Base-by-base conservation (phyloP, 1,284 basidiomycete genomes). In the Bondarzewia mesenterica region DNA sequence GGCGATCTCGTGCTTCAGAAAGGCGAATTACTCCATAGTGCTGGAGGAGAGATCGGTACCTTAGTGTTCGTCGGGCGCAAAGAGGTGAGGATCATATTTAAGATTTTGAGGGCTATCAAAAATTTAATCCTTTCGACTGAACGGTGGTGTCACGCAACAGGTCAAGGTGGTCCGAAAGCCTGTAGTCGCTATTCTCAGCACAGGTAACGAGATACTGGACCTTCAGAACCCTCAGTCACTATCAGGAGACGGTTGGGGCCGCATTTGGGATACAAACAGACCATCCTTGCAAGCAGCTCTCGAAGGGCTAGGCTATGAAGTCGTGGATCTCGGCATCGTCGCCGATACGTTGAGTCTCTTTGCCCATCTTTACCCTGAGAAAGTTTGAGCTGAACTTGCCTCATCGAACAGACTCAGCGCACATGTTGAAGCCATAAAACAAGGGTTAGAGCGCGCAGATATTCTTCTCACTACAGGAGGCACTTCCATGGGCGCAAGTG, bases 401-500 rank as follows among this genome's bases (percentile, higher is more conserved):
- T 1, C 7, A 27, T 23, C 25, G 25, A 18, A 21, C 55, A 89
- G 85, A 42, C 67, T 88, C 50, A 65, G 73, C 1, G 70, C 77
- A 2, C 89, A 91, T 52, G 70, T 82, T 12, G 58, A 65, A 6
- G 76, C 77, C 2, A 70, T 93, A 39, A 60, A 64, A 44, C 64
- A 63, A 21, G 90, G 83, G 0, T 67, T 89, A 4, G 64, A 71
- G 23, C 60, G 66, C 18, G 83, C 89, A 0, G 91, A 93, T 58
- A 64, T 94, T 2, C 62, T 93, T 7, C 65, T 94, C 8, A 88
- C 88, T 0, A 94, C 91, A 0, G 91, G 92, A 10, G 91, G 91
- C 2, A 93, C 91, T 2, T 89, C 86, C 5, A 94, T 94, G 91
- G 91, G 91, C 2, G 78, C 91, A 8, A 80, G 80, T 1, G 91